These are phyloP conservation scores for Cajanus cajan DNA, from an alignment of 306 rosid species.

Conservation along the genomic window DNA sequence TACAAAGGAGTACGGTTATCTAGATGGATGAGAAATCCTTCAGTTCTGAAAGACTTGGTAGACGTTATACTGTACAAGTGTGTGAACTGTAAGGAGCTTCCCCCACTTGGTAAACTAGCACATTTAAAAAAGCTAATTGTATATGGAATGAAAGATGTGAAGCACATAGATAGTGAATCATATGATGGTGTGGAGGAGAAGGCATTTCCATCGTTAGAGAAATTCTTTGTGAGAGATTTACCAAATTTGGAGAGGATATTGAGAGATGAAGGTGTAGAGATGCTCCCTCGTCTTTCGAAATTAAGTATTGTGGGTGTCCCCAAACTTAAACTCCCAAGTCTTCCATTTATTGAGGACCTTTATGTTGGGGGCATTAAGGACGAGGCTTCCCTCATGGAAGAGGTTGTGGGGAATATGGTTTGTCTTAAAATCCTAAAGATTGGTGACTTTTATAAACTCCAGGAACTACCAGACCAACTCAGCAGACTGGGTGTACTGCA, in stretches of 20 bases:
- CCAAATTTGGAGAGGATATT: slow-evolving; percentile 12
- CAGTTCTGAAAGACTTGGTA: background rate
- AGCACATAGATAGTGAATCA: background rate
- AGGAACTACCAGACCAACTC: background rate
- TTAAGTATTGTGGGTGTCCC: background rate
- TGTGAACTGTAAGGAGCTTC: background rate
- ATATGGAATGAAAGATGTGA: background rate
- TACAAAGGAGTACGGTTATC: background rate
- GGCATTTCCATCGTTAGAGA: slow-evolving; percentile 8
- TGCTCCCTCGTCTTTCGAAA: background rate
- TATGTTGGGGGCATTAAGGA: background rate
- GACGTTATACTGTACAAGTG: background rate
- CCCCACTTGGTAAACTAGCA: slow-evolving; percentile 9
- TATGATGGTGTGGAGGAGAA: background rate
- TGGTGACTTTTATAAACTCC: background rate
- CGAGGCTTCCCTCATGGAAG: background rate
- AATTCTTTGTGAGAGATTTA: background rate
- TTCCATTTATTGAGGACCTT: background rate
- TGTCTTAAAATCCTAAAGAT: background rate
- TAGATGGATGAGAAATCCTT: background rate
- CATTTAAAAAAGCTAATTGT: background rate
- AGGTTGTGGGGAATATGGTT: background rate
- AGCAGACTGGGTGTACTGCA: background rate
- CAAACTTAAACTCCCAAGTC: background rate
- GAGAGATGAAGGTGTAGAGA: background rate